phyloP scores from a whole-genome alignment of 2,329 filamentous ascomycete species.

The Drechslerella dactyloides region DNA sequence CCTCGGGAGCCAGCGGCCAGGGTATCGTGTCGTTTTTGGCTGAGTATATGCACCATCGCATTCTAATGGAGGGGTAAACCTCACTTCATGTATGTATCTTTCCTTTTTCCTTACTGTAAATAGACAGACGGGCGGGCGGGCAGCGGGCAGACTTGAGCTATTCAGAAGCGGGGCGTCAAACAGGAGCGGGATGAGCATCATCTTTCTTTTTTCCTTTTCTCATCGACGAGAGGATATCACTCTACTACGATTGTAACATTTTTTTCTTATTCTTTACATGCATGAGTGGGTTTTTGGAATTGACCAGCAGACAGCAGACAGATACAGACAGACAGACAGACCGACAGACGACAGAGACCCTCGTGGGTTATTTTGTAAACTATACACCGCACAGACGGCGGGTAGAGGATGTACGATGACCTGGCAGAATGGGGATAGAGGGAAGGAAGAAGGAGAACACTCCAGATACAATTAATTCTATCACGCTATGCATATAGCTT shows the following conservation, averaged over 20 bases:
- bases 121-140: constrained; percentile 16
- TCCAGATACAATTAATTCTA: not conserved
- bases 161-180: constrained; percentile 47
- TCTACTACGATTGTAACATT: not conserved
- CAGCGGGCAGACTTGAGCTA: no score
- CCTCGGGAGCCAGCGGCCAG: no score
- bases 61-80: constrained; percentile 29
- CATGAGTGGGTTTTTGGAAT: constrained; percentile 3
- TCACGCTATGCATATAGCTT: no score
- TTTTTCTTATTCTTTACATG: constrained; percentile 3
- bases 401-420: constrained; percentile 41
- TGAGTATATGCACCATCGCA: constrained; percentile 10
- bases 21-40: constrained; percentile 17
- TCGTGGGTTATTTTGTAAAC: no score
- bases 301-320: not conserved
- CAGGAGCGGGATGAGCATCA: constrained; percentile 46
- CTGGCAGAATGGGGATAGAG: constrained; percentile 22
- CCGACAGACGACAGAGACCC: no score
- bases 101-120: constrained; percentile 16
- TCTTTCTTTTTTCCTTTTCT: constrained; percentile 28
- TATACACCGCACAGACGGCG: not conserved
- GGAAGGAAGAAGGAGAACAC: not conserved
- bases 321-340: no score
- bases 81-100: constrained; percentile 26
- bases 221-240: not conserved